Percentiles rank a stretch among this genome's conserved stretches.
Conservation (phyloP, 345 rosid genomes). For the Lagerstroemia speciosa region DNA sequence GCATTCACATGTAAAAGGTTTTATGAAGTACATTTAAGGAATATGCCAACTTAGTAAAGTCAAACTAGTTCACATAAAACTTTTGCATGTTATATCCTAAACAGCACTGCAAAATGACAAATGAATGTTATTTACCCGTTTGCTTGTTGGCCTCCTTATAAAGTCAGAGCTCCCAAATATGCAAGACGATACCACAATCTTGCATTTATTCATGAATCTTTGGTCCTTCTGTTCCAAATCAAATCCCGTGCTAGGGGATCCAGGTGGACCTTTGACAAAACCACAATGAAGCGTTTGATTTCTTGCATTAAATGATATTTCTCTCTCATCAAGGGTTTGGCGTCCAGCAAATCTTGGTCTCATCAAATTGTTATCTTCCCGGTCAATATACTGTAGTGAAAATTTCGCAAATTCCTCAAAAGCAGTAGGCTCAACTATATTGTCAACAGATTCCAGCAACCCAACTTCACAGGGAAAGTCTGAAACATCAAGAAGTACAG, state of each 20-base stretch:
- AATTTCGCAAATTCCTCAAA: slow-evolving; percentile 42
- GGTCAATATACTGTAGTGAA: slow-evolving; percentile 44
- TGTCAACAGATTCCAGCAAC: slow-evolving; percentile 41
- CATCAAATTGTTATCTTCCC: slow-evolving; percentile 25
- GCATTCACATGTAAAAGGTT: neutral
- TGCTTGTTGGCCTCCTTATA: slow-evolving; percentile 74
- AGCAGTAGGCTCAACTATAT: slow-evolving; percentile 40
- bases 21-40: neutral
- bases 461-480: slow-evolving; percentile 64
- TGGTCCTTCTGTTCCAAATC: slow-evolving; percentile 58
- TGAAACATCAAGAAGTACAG: slow-evolving; percentile 21
- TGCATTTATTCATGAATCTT: slow-evolving; percentile 63
- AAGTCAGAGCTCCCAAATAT: slow-evolving; percentile 93
- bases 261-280: slow-evolving; percentile 53
- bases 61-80: neutral
- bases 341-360: slow-evolving; percentile 76
- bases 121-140: slow-evolving; percentile 28
- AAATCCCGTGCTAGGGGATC: slow-evolving; percentile 43
- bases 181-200: slow-evolving; percentile 80
- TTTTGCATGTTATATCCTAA: neutral
- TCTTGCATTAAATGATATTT: slow-evolving; percentile 49
- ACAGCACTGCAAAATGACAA: neutral
- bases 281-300: slow-evolving; percentile 82
- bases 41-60: neutral
- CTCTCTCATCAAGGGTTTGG: slow-evolving; percentile 68